Base-by-base conservation (phyloP, 768 basidiomycete genomes). In the Sarcodon aspratus region DNA sequence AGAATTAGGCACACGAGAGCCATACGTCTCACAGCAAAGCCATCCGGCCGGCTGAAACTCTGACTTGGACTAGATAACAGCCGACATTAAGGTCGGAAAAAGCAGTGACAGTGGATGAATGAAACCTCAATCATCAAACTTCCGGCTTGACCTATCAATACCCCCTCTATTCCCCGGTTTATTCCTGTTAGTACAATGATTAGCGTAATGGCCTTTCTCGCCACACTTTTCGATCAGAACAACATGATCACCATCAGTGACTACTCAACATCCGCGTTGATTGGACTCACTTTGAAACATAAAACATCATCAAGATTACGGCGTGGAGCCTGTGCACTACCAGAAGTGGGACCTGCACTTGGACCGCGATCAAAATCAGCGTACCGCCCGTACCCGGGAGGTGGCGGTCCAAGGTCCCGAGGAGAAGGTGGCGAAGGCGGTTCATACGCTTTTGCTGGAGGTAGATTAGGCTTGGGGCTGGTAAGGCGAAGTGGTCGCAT, bases 141-240 rank as follows among this genome's bases (percentile, higher is more conserved):
- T 55, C 38, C 51, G 55, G 9, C 38, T 47, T 36, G 50, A 55
- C 43, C 74, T 73, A 55, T 88, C 87, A 44, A 80, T 66, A 7
- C 92, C 92, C 49, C 92, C 92, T 45, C 92, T 75, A 61, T 89
- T 91, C 10, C 92, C 92, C 27, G 92, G 92, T 18, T 91, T 84
- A 61, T 92, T 93, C 49, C 86, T 71, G 63, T 93, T 93, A 37
- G 84, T 78, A 65, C 94, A 96, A 57, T 88, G 82, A 61, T 96
- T 95, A 15, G 94, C 94, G 60, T 95, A 95, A 61, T 98, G 95
- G 1, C 95, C 95, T 55, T 85, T 84, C 63, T 90, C 82, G 35
- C 89, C 89, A 59, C 93, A 96, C 83, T 91, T 53, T 6, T 55
- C 49, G 45, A 48, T 49, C 55, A 33, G 46, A 34, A 49, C 48